Evolutionary conservation across 2,329 filamentous ascomycete species (phyloP), one percentile per base, ranked within the genome.

Genomic region (Ophiostoma sp.): DNA sequence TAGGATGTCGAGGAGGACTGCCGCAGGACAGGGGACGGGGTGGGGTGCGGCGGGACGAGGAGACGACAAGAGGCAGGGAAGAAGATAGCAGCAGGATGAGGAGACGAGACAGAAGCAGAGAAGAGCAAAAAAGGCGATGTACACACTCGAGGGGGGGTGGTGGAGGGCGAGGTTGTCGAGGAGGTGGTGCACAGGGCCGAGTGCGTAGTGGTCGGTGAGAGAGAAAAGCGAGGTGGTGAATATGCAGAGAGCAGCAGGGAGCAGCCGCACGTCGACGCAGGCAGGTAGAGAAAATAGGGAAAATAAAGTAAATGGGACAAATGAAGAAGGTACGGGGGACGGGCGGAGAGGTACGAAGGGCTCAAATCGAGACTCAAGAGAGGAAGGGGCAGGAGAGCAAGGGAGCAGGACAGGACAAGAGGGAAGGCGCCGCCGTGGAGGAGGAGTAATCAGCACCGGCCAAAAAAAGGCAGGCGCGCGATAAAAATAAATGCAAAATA

Each of bases 11-110:
- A 67, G 69, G 69, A 67, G 31, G 66, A 52, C 35, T 27, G 54
- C 66, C 66, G 20, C 36, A 67, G 41, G 65, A 68, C 65, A 67
- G 52, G 64, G 66, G 39, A 33, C 48, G 48, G 67, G 35, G 66
- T 41, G 44, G 67, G 67, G 41, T 67, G 39, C n/a, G 23, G 65
- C 36, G n/a, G 23, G 39, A 67, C 23, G 65, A 48, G 15, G n/a
- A 41, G 31, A 54, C 20, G 39, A 36, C n/a, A 33, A 39, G 7
- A 64, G 27, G 65, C 8, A 13, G 27, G 23, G 35, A 48, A 41
- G 10, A 7, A 23, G 39, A 39, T 13, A 7, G 33, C 27, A 31
- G 67, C 35, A 39, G 35, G 33, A 27, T 33, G 36, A 44, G 36
- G n/a, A 57, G 52, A 17, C 1, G 27, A 67, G 39, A 33, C 13